Percentiles rank a stretch among this genome's conserved stretches.
Conservation (phyloP, 169 alveolate genomes). For the Eimeria sp. region DNA sequence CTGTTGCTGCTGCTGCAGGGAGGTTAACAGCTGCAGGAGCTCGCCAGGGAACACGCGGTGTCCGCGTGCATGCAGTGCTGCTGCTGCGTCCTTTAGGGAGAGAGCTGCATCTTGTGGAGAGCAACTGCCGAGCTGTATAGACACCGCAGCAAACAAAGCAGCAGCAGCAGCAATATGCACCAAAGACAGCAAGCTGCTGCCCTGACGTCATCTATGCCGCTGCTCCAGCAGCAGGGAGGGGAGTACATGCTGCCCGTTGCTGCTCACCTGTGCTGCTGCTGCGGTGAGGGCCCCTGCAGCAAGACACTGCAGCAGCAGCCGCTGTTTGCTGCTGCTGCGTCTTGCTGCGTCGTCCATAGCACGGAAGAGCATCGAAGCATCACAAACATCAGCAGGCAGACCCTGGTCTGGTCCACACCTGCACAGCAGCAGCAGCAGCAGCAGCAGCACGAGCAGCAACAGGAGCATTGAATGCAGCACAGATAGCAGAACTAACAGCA, state of each 20-base stretch:
- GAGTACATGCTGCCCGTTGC: background rate
- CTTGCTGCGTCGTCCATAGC: conserved; percentile 57
- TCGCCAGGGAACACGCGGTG: background rate
- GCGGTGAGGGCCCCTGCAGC: conserved; percentile 32
- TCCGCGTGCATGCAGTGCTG: conserved; percentile 19
- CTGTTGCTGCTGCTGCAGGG: conserved; percentile 36
- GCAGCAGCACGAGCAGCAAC: conserved; percentile 44
- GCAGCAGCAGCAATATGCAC: background rate
- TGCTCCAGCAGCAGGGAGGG: background rate
- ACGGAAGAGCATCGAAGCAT: conserved; percentile 8
- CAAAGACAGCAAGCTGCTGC: background rate
- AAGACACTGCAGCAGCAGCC: conserved; percentile 57
- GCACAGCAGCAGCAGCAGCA: conserved; percentile 44
- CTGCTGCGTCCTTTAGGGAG: background rate
- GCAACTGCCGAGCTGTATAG: background rate
- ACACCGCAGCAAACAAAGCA: conserved; percentile 29
- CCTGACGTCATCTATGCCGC: background rate
- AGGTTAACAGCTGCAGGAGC: conserved; percentile 49
- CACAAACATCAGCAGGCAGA: conserved; percentile 11
- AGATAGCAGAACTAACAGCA: background rate
- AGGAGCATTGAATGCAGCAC: background rate
- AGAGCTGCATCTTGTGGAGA: background rate
- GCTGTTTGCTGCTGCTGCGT: conserved; percentile 44
- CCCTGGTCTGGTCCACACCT: conserved; percentile 55
- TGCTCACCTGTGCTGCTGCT: conserved; percentile 37